Base-by-base conservation (phyloP, 805 yeast species). In the Saccharomyces mikatae region DNA sequence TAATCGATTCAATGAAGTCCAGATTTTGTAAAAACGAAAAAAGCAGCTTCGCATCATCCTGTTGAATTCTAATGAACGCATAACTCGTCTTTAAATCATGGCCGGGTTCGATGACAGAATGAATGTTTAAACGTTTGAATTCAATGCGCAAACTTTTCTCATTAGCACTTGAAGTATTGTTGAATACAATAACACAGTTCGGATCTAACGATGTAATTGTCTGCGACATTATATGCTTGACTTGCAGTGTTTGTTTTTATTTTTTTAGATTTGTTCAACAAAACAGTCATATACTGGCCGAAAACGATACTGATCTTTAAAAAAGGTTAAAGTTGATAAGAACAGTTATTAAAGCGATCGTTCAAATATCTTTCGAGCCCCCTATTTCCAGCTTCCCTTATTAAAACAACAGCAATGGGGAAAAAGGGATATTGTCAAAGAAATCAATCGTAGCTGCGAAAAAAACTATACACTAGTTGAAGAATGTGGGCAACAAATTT, bases 31-130 rank as follows among this genome's bases (percentile, higher is more conserved):
- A 21, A 21, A 21, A 36, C 9, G 44, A 36, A 17, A 36, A 36
- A 4, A 36, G 44, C 22, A 11, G 22, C 24, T 36, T 36, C 13
- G 44, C 44, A 17, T n/a, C 17, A 36, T 36, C 44, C 24, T 36
- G 44, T 9, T 36, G 44, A 24, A 61, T 60, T 36, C 57, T 57
- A 11, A 62, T 61, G 47, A 61, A 61, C 28, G 59, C 63, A 52
- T 62, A 62, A 28, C 57, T 51, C 4, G 59, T 59, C 22, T 55
- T 53, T 41, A 46, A 27, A 44, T 58, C 60, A 41, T 60, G 59
- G 2, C 64, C 64, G 1, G 66, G 66, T 36, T 63, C 53, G 14
- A 61, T 56, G 17, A 60, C 41, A 4, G 59, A 58, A 36, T 57
- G 55, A 21, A 62, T 49, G 4, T 63, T 63, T 47, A 58, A 58